Conservation (phyloP, 2,329 filamentous ascomycete species). For the Cercospora berteroae region DNA sequence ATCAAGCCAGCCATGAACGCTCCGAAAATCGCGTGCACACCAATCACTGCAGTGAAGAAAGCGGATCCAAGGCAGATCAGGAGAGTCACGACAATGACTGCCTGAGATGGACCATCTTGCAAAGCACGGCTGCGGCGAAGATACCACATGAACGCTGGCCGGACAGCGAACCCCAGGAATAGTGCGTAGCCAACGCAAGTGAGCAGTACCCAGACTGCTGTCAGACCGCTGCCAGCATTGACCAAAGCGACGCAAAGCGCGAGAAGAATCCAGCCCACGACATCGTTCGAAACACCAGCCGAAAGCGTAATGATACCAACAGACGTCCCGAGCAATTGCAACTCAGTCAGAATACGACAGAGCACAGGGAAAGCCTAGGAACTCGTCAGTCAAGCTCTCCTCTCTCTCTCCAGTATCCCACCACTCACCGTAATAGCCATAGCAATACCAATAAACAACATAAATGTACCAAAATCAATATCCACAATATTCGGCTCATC, state of each 20-base stretch:
- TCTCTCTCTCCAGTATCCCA: neutral
- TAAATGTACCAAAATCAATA: constrained; percentile 61
- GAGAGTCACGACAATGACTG: constrained; percentile 77
- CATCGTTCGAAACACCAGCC: constrained; percentile 90
- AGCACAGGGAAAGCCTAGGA: constrained; percentile 74
- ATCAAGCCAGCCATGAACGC: constrained; percentile 87
- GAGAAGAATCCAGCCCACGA: constrained; percentile 85
- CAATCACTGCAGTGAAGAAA: constrained; percentile 88
- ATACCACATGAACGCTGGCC: constrained; percentile 71
- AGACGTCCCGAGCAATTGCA: constrained; percentile 77
- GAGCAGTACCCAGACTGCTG: constrained; percentile 81
- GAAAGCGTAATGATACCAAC: constrained; percentile 88
- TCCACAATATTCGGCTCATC: constrained; percentile 55
- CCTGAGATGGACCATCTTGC: constrained; percentile 83
- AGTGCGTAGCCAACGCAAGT: constrained; percentile 71
- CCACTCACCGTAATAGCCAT: constrained; percentile 76
- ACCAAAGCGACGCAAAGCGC: constrained; percentile 91
- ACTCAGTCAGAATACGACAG: constrained; percentile 86
- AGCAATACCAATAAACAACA: constrained; percentile 86
- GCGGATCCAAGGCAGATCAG: constrained; percentile 74
- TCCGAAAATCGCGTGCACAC: constrained; percentile 91
- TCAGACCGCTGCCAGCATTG: constrained; percentile 78
- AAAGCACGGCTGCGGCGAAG: constrained; percentile 72
- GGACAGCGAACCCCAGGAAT: constrained; percentile 69
- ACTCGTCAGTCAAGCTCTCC: constrained; percentile 9